These are phyloP conservation scores for Aspergillus intermedius DNA, from an alignment of 2,329 filamentous ascomycete species.

Conservation along the genomic window DNA sequence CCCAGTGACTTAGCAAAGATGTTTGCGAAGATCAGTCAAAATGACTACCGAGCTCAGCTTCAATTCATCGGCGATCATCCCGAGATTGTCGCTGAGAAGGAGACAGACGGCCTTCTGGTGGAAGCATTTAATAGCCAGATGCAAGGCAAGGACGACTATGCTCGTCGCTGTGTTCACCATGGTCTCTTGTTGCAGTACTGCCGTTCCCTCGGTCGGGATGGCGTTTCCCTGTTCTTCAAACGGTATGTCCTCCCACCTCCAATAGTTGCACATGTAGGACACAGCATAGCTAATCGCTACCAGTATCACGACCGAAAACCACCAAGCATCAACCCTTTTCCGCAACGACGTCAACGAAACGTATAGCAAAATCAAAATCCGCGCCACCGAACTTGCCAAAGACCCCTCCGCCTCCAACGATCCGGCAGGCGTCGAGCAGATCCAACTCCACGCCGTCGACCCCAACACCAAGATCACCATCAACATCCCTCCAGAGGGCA, in stretches of 20 bases:
- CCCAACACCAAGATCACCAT: conserved; percentile 90
- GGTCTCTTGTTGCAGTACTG: conserved; percentile 92
- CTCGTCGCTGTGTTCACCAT: conserved; percentile 86
- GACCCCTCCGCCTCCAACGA: conserved; percentile 48
- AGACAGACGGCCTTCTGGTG: conserved; percentile 84
- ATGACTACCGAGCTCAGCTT: conserved; percentile 66
- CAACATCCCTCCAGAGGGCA: conserved; percentile 63
- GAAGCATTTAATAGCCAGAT: conserved; percentile 87
- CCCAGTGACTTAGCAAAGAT: conserved; percentile 70
- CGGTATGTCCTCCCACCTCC: conserved; percentile 42
- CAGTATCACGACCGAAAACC: conserved; percentile 73
- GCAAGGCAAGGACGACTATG: conserved; percentile 66
- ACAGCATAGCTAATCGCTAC: conserved; percentile 3
- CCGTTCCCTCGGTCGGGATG: conserved; percentile 77
- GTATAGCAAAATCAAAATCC: conserved; percentile 71
- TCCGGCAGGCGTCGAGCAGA: conserved; percentile 75
- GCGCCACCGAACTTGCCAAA: conserved; percentile 65
- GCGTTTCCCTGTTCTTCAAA: conserved; percentile 90
- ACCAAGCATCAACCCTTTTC: conserved; percentile 88
- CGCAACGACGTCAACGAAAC: conserved; percentile 87
- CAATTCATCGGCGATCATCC: conserved; percentile 75
- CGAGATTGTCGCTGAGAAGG: conserved; percentile 69
- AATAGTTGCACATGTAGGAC: neutral
- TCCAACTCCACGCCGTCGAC: conserved; percentile 93
- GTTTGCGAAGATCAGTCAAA: conserved; percentile 71